A percentile compares a stretch with the other conserved stretches of the same genome.
phyloP scores from a whole-genome alignment of 306 rosid species.

The Myrica gale region DNA sequence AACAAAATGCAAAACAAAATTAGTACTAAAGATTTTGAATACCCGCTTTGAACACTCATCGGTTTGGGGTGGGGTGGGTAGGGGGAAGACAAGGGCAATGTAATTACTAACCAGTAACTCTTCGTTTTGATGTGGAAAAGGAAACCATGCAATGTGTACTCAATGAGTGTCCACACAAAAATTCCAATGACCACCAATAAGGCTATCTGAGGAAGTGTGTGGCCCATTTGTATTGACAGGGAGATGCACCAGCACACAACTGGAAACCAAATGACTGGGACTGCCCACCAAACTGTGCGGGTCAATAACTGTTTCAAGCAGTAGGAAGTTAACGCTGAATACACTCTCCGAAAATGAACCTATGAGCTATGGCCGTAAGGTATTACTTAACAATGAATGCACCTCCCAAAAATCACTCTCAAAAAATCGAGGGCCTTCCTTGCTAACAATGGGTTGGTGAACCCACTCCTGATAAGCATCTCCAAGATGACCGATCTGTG shows the following conservation, averaged over 20 bases:
- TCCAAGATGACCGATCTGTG: slow-evolving; percentile 91
- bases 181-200: slow-evolving; percentile 56
- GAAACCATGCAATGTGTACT: slow-evolving; percentile 81
- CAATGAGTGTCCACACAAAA: slow-evolving; percentile 73
- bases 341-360: neutral
- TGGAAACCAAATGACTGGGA: slow-evolving; percentile 92
- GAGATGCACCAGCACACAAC: slow-evolving; percentile 66
- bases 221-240: slow-evolving; percentile 65
- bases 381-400: slow-evolving; percentile 7
- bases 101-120: slow-evolving; percentile 73
- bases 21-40: slow-evolving; percentile 9
- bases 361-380: neutral
- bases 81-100: slow-evolving; percentile 15
- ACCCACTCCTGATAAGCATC: slow-evolving; percentile 92
- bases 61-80: neutral
- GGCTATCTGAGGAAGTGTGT: slow-evolving; percentile 48
- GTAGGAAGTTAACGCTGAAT: slow-evolving; percentile 29
- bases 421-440: slow-evolving; percentile 87
- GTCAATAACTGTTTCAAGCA: slow-evolving; percentile 75
- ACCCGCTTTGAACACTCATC: neutral
- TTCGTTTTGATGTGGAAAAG: slow-evolving; percentile 89
- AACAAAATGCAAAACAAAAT: slow-evolving; percentile 6
- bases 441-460: slow-evolving; percentile 86
- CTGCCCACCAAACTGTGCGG: slow-evolving; percentile 89
- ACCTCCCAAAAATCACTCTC: slow-evolving; percentile 84